A percentile compares a stretch with the other conserved stretches of the same genome.
Evolutionary conservation across 345 rosid species (phyloP).

Genomic region (Citrus maxima): DNA sequence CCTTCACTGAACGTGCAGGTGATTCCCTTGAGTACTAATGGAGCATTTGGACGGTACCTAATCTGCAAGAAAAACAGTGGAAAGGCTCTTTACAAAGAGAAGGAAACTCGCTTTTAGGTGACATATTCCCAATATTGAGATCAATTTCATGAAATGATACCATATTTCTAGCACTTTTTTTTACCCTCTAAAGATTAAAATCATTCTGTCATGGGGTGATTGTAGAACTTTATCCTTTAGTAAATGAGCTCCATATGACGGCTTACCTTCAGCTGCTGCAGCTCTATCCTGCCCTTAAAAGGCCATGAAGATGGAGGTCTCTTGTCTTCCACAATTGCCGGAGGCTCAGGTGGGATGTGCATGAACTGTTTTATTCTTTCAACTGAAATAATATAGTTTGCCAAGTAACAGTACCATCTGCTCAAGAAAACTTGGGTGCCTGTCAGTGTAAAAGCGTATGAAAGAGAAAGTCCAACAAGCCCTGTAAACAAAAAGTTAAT

Average conservation of each 20-base stretch:
- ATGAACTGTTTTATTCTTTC: conserved; percentile 77
- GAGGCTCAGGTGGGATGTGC: conserved; percentile 59
- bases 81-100: not conserved
- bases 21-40: conserved; percentile 71
- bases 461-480: conserved; percentile 71
- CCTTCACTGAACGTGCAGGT: conserved; percentile 71
- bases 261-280: conserved; percentile 59
- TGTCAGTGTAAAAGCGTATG: conserved; percentile 66
- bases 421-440: conserved; percentile 48
- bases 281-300: conserved; percentile 58
- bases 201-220: not conserved
- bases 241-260: not conserved
- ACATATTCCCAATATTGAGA: not conserved
- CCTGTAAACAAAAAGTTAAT: conserved; percentile 28
- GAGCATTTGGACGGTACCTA: conserved; percentile 66
- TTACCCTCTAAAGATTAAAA: not conserved
- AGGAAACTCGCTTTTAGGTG: not conserved
- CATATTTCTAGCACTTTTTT: not conserved
- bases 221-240: not conserved
- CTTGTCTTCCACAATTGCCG: conserved; percentile 51
- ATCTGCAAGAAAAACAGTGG: conserved; percentile 33
- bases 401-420: conserved; percentile 58
- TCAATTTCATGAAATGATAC: not conserved
- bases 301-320: conserved; percentile 75
- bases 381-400: conserved; percentile 66